A percentile compares a stretch with the other conserved stretches of the same genome.
Evolutionary conservation across 2,329 filamentous ascomycete species (phyloP).

Genomic region (Ophiocordyceps robertsii): DNA sequence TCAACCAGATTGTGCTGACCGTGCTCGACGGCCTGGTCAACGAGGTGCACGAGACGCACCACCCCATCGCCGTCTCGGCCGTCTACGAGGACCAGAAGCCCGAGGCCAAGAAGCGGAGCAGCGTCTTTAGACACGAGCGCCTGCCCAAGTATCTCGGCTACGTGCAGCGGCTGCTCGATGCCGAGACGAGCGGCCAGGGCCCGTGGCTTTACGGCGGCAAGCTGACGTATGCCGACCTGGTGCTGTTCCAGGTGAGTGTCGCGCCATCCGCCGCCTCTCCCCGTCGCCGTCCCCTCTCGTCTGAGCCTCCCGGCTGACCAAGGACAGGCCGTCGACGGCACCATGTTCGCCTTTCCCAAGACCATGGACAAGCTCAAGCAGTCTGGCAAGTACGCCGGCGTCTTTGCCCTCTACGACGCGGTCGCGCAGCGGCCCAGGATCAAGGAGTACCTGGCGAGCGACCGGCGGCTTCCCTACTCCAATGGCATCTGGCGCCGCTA

Average conservation of each 20-base stretch:
- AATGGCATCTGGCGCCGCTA: constrained; percentile 61
- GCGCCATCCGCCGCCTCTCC: too few species aligned
- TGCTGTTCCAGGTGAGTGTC: constrained; percentile 51
- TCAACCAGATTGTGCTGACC: constrained; percentile 54
- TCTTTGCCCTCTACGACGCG: constrained; percentile 52
- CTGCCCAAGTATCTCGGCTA: constrained; percentile 62
- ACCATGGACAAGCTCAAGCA: constrained; percentile 42
- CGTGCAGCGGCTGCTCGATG: constrained; percentile 51
- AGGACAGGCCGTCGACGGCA: constrained; percentile 35
- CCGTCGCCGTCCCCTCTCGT: neutral
- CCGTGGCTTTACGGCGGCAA: constrained; percentile 53
- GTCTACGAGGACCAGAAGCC: constrained; percentile 68
- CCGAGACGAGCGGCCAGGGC: constrained; percentile 39
- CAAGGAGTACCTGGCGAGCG: constrained; percentile 55
- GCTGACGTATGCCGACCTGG: constrained; percentile 60
- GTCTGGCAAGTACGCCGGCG: constrained; percentile 40
- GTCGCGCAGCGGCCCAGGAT: constrained; percentile 51
- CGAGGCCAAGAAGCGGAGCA: constrained; percentile 44
- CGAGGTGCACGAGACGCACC: constrained; percentile 64
- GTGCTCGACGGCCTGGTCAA: constrained; percentile 57
- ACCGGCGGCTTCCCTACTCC: constrained; percentile 46
- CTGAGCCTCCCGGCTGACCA: constrained; percentile 1
- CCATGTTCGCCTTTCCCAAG: constrained; percentile 57
- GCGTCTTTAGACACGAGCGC: constrained; percentile 44
- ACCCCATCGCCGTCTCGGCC: constrained; percentile 44